These are phyloP conservation scores for Blastomyces parvus DNA, from an alignment of 2,329 filamentous ascomycete species.

Conservation along the genomic window DNA sequence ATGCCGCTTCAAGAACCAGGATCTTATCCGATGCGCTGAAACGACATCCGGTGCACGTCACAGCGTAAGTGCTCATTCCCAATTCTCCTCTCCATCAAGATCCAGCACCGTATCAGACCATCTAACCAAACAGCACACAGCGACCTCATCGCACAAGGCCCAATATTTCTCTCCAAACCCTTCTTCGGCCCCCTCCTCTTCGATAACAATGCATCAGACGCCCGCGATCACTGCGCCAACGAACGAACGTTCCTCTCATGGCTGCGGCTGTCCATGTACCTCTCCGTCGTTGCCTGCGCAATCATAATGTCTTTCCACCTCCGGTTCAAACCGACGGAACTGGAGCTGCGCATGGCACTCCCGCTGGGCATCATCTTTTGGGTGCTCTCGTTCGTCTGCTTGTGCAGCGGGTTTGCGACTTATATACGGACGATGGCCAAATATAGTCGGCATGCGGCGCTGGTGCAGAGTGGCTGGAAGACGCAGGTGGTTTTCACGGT, in stretches of 20 bases:
- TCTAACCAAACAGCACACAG: constrained; percentile 16
- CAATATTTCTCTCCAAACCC: constrained; percentile 46
- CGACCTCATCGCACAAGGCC: constrained; percentile 24
- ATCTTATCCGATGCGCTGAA: constrained; percentile 45
- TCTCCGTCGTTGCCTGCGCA: constrained; percentile 79
- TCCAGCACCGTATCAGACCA: not conserved
- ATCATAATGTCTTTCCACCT: constrained; percentile 92
- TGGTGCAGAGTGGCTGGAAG: constrained; percentile 90
- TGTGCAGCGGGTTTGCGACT: constrained; percentile 69
- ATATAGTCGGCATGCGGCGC: constrained; percentile 66
- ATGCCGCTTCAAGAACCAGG: constrained; percentile 32
- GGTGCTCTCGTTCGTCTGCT: constrained; percentile 65
- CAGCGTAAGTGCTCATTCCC: constrained; percentile 32
- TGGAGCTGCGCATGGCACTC: constrained; percentile 68
- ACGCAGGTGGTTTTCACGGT: constrained; percentile 63
- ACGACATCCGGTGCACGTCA: constrained; percentile 41
- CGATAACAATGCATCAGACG: constrained; percentile 57
- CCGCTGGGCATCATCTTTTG: constrained; percentile 86
- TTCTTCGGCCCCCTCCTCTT: constrained; percentile 53
- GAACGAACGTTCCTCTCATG: constrained; percentile 78
- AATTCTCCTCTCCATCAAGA: not conserved
- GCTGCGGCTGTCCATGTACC: constrained; percentile 79
- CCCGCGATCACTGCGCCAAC: constrained; percentile 57
- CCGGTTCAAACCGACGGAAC: constrained; percentile 56
- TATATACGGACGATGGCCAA: constrained; percentile 76